These are phyloP conservation scores for Umbellularia californica DNA, from an alignment of 164 flowering plant genomes.

Conservation along the genomic window DNA sequence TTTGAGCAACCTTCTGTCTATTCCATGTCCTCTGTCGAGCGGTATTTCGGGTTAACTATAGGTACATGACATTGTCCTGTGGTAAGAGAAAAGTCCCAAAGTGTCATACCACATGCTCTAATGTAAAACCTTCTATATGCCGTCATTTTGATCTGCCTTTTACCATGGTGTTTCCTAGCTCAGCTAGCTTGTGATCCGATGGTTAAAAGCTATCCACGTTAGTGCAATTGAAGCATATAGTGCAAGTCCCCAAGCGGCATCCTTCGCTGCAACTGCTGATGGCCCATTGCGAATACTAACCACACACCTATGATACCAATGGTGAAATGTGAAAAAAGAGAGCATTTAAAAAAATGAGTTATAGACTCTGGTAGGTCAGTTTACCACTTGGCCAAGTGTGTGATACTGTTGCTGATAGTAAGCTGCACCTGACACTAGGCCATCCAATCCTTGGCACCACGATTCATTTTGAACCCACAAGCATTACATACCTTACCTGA, in stretches of 20 bases:
- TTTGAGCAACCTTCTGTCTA: conserved; percentile 11
- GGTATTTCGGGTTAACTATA: conserved; percentile 17
- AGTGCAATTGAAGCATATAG: conserved; percentile 19
- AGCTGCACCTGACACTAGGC: conserved; percentile 19
- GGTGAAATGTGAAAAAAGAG: not conserved
- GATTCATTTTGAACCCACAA: conserved; percentile 19
- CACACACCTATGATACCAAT: conserved; percentile 14
- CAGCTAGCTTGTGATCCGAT: not conserved
- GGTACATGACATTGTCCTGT: conserved; percentile 19
- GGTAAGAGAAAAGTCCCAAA: not conserved
- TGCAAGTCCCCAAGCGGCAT: conserved; percentile 23
- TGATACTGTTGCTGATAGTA: conserved; percentile 17
- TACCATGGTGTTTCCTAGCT: not conserved
- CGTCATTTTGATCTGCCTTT: not conserved
- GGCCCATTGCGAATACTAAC: conserved; percentile 21
- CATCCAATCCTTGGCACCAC: conserved; percentile 24
- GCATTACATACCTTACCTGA: conserved; percentile 9
- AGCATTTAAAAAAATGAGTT: not conserved
- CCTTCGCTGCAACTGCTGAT: conserved; percentile 19
- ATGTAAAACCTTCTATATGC: not conserved
- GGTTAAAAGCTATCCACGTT: not conserved
- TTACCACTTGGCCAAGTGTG: conserved; percentile 21
- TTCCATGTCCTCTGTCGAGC: conserved; percentile 17
- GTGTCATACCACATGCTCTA: not conserved
- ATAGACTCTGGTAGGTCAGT: not conserved